A percentile compares a stretch with the other conserved stretches of the same genome.
Conservation (phyloP, 1,139 yeast genomes). For the Arxiozyma telluris region DNA sequence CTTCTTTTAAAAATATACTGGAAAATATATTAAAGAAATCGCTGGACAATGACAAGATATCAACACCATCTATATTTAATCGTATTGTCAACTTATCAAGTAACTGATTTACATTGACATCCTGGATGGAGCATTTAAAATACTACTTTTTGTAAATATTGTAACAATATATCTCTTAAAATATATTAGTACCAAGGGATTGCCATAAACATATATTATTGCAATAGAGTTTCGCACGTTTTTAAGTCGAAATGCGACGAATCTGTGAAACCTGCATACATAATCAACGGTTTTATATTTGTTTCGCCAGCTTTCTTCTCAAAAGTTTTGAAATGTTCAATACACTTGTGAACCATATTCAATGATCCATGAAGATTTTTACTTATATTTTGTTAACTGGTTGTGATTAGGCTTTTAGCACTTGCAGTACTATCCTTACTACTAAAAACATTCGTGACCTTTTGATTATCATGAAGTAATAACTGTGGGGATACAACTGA, state of each 20-base stretch:
- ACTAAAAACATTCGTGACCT: too few species aligned
- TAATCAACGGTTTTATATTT: slow-evolving; percentile 10
- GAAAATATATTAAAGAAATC: too few species aligned
- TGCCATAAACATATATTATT: slow-evolving; percentile 11
- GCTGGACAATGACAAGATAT: too few species aligned
- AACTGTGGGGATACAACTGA: too few species aligned
- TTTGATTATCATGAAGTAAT: too few species aligned
- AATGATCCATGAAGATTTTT: too few species aligned
- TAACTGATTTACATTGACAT: background rate
- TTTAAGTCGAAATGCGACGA: slow-evolving; percentile 17
- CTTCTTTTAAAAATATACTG: too few species aligned
- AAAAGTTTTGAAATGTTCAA: too few species aligned
- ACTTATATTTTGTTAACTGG: too few species aligned
- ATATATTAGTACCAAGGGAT: slow-evolving; percentile 18
- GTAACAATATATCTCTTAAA: slow-evolving; percentile 7
- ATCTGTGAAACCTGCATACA: slow-evolving; percentile 20
- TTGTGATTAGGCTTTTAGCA: too few species aligned
- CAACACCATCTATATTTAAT: background rate
- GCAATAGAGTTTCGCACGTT: slow-evolving; percentile 9
- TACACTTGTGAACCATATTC: too few species aligned
- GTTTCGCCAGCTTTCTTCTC: background rate
- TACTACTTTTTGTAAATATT: background rate
- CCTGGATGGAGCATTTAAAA: slow-evolving; percentile 1
- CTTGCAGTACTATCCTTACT: too few species aligned
- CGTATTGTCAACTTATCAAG: background rate